A percentile compares a stretch with the other conserved stretches of the same genome.
These are phyloP conservation scores for Phalaenopsis aphrodite DNA, from an alignment of 106 monocot species.

Conservation along the genomic window DNA sequence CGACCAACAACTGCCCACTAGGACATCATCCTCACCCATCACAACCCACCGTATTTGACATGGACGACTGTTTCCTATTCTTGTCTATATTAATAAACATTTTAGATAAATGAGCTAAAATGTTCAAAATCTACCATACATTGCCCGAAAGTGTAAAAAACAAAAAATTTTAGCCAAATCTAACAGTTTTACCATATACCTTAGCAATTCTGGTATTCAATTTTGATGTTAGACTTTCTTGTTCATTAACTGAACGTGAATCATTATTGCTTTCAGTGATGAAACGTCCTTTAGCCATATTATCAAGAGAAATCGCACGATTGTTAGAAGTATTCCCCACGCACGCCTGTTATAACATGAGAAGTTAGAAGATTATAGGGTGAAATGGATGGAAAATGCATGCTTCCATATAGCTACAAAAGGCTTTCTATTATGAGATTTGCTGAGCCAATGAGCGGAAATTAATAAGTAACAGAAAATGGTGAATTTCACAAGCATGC, in stretches of 20 bases:
- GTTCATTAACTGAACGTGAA: not conserved
- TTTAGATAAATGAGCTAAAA: not conserved
- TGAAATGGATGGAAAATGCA: not conserved
- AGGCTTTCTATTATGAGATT: not conserved
- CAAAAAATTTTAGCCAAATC: not conserved
- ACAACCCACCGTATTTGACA: no score
- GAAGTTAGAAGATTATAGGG: not conserved
- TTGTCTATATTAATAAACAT: no score
- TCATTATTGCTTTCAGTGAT: not conserved
- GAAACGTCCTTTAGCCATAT: slow-evolving; percentile 1
- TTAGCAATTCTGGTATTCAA: slow-evolving; percentile 10
- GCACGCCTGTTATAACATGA: slow-evolving; percentile 18
- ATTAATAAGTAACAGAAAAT: not conserved
- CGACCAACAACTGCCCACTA: not conserved
- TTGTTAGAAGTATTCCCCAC: slow-evolving; percentile 7
- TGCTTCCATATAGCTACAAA: not conserved
- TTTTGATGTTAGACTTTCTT: slow-evolving; percentile 6
- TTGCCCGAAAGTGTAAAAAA: not conserved
- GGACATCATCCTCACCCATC: not conserved
- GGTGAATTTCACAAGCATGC: not conserved
- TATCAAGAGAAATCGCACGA: slow-evolving; percentile 20
- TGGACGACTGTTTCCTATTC: no score
- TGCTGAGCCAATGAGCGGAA: not conserved
- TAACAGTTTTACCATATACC: slow-evolving; percentile 9
- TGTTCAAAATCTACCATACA: not conserved